A percentile compares a stretch with the other conserved stretches of the same genome.
phyloP scores from a whole-genome alignment of 2,329 filamentous ascomycete genomes.

The Trichoderma atroviride region DNA sequence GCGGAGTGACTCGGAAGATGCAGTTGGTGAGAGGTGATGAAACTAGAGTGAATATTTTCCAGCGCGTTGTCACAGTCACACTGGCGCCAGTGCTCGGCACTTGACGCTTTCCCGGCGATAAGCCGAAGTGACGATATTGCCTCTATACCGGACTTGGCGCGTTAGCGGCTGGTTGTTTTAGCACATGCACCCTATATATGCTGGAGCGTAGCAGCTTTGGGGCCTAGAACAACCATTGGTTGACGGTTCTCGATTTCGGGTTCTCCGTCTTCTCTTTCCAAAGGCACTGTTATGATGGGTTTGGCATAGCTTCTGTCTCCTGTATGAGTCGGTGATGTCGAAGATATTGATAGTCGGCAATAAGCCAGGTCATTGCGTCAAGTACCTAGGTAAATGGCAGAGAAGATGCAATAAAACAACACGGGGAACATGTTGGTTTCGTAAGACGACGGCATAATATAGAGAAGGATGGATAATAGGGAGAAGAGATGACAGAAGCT shows the following conservation, averaged over 20 bases:
- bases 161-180: neutral
- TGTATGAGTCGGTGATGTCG: too few relatives aligned
- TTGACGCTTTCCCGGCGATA: constrained; percentile 35
- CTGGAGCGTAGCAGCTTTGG: neutral
- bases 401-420: too few relatives aligned
- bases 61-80: constrained; percentile 29
- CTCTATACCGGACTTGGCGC: neutral
- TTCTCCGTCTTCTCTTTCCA: too few relatives aligned
- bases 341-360: too few relatives aligned
- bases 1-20: neutral
- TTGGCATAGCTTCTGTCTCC: too few relatives aligned
- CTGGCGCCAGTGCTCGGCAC: constrained; percentile 19
- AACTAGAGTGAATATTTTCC: constrained; percentile 27
- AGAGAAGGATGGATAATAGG: neutral
- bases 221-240: too few relatives aligned
- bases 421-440: neutral
- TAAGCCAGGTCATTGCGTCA: too few relatives aligned
- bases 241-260: too few relatives aligned
- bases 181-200: neutral
- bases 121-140: constrained; percentile 32
- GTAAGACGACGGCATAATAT: neutral
- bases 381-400: too few relatives aligned
- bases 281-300: too few relatives aligned
- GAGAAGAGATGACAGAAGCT: neutral
- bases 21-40: constrained; percentile 5